Evolutionary conservation across 2,329 filamentous ascomycete species (phyloP), one percentile per base, ranked within the genome.

Genomic region (Diplodia intermedia): DNA sequence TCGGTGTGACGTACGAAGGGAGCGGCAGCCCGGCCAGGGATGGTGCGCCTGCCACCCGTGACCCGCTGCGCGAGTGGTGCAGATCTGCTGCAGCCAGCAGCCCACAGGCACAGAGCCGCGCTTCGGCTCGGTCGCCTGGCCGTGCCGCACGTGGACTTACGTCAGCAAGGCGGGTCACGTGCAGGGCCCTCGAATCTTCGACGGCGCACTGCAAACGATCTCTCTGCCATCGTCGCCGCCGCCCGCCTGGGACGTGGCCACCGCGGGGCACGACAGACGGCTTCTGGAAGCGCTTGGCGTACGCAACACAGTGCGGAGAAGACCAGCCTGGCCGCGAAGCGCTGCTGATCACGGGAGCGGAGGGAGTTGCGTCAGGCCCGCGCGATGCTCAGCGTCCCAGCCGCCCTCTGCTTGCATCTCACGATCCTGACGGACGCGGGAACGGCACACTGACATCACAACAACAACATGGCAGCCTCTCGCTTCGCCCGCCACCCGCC

Each of bases 281-380:
- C 31, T 63, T 63, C 47, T 50, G 60, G 60, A 63, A 63, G 14
- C 60, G 60, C 60, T 63, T 63, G 60, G 60, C 60, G 50, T n/a
- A 63, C 60, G 60, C 43, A 63, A 63, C n/a, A 6, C 11, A 20
- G 26, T 52, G 60, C 60, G 60, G 43, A 62, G 43, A 63, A 15
- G 60, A 49, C 40, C 38, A 31, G 23, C 40, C 26, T 18, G 20
- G 9, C 23, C 40, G 20, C 18, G 9, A n/a, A 20, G 23, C 18
- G 55, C 55, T 40, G 57, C 57, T 47, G 57, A 62, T 62, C 57
- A 47, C 38, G 38, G 40, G 55, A 38, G n/a, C 55, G 36, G 29
- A 8, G 15, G 9, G n/a, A 20, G n/a, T 33, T 62, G 57, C 57
- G 57, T 50, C 40, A 61, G 60, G 20, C n/a, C n/a, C 5, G 18